Percentiles rank a stretch among this genome's conserved stretches.
Evolutionary conservation across 768 basidiomycete genomes (phyloP).

Genomic region (Tephrocybe rancida): DNA sequence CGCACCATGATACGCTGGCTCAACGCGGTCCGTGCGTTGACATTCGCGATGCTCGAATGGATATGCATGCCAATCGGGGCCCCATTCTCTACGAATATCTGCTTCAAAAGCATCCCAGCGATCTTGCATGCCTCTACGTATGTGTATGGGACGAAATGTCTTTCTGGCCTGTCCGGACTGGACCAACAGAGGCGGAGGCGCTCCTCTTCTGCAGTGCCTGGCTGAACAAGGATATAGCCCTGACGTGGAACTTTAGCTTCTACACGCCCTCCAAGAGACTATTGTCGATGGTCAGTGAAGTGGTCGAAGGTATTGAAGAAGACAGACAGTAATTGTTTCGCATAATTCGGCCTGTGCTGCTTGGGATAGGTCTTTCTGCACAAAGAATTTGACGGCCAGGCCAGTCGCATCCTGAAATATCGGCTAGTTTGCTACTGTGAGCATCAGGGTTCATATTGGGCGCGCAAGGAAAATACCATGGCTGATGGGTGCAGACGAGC

Average conservation of each 20-base stretch:
- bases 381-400: conserved; percentile 79
- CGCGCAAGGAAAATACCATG: conserved; percentile 15
- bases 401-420: conserved; percentile 74
- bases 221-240: conserved; percentile 74
- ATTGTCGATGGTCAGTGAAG: neutral
- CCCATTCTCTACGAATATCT: conserved; percentile 73
- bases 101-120: conserved; percentile 70
- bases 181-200: conserved; percentile 79
- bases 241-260: conserved; percentile 78
- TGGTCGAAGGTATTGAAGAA: conserved; percentile 14
- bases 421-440: conserved; percentile 39
- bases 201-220: conserved; percentile 69
- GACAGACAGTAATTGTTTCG: conserved; percentile 68
- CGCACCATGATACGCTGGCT: conserved; percentile 71
- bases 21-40: conserved; percentile 68
- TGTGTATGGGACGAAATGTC: conserved; percentile 80
- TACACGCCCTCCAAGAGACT: conserved; percentile 78
- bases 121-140: conserved; percentile 86
- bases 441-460: neutral
- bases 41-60: conserved; percentile 78
- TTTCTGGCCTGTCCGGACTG: conserved; percentile 66
- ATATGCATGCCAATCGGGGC: conserved; percentile 76
- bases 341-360: conserved; percentile 72
- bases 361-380: conserved; percentile 75
- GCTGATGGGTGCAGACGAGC: conserved; percentile 17